These are phyloP conservation scores for Yueomyces sinensis DNA, from an alignment of 805 yeast genomes.

Conservation along the genomic window DNA sequence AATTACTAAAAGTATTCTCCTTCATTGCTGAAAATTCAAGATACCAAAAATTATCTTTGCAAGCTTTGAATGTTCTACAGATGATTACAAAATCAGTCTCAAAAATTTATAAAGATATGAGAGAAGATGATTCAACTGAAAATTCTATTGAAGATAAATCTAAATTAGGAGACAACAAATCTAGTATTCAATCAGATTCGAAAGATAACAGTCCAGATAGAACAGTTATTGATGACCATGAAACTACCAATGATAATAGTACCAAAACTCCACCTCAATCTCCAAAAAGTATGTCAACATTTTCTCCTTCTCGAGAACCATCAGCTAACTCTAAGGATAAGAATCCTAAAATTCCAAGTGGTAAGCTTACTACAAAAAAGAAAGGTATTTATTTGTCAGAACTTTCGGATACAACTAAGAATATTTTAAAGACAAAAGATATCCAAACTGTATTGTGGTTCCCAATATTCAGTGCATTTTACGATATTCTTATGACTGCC, in stretches of 20 bases:
- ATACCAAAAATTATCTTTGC: slow-evolving; percentile 70
- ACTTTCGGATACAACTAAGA: slow-evolving; percentile 8
- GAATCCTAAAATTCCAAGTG: not conserved
- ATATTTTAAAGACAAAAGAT: slow-evolving; percentile 25
- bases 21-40: slow-evolving; percentile 73
- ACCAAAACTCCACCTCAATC: not conserved
- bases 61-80: slow-evolving; percentile 63
- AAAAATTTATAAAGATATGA: slow-evolving; percentile 22
- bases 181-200: not conserved
- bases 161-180: slow-evolving; percentile 25
- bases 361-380: not conserved
- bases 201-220: not conserved
- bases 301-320: too few relatives aligned
- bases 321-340: not conserved
- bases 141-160: slow-evolving; percentile 9
- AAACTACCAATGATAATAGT: not conserved
- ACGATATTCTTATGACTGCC: slow-evolving; percentile 84
- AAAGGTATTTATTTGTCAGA: not conserved
- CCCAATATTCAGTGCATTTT: slow-evolving; percentile 71
- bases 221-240: not conserved
- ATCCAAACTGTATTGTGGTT: slow-evolving; percentile 57
- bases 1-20: slow-evolving; percentile 62
- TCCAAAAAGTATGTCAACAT: too few relatives aligned
- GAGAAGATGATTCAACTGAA: slow-evolving; percentile 3
- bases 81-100: slow-evolving; percentile 49